Evolutionary conservation across 345 rosid species (phyloP).

Genomic region (Leavenworthia alabamica): DNA sequence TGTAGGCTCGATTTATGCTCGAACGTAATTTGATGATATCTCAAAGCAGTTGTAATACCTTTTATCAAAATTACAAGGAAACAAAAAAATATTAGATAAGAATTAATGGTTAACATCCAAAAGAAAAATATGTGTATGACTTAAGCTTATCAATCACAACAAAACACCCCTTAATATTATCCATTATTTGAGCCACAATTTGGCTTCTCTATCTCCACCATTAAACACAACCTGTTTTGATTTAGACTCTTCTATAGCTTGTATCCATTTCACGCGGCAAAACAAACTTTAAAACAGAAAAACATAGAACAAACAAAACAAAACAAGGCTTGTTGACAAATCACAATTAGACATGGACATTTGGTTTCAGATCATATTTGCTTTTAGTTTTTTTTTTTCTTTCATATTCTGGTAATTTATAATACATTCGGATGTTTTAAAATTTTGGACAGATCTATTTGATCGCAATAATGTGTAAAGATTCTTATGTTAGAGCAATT

Average conservation of each 20-base stretch:
- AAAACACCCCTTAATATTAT: not conserved
- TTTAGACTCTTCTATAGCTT: not conserved
- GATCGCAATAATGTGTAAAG: no score
- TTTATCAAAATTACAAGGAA: not conserved
- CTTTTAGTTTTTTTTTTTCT: no score
- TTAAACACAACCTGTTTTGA: slow-evolving; percentile 23
- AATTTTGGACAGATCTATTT: no score
- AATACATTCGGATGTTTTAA: no score
- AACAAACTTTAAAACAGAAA: not conserved
- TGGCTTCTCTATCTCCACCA: slow-evolving; percentile 9
- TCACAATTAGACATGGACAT: no score
- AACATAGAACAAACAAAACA: not conserved
- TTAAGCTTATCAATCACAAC: slow-evolving; percentile 8
- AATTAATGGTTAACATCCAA: no score
- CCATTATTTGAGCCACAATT: slow-evolving; percentile 23
- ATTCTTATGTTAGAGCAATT: no score
- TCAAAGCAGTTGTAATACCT: no score
- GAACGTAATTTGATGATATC: no score
- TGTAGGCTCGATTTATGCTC: not conserved
- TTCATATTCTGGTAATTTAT: no score
- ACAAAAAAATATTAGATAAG: not conserved
- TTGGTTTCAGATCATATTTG: no score
- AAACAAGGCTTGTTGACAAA: not conserved
- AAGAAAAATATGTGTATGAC: no score
- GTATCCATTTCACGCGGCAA: slow-evolving; percentile 9